Evolutionary conservation across 1,284 basidiomycete genomes (phyloP).

Genomic region (Irpex lacteus): DNA sequence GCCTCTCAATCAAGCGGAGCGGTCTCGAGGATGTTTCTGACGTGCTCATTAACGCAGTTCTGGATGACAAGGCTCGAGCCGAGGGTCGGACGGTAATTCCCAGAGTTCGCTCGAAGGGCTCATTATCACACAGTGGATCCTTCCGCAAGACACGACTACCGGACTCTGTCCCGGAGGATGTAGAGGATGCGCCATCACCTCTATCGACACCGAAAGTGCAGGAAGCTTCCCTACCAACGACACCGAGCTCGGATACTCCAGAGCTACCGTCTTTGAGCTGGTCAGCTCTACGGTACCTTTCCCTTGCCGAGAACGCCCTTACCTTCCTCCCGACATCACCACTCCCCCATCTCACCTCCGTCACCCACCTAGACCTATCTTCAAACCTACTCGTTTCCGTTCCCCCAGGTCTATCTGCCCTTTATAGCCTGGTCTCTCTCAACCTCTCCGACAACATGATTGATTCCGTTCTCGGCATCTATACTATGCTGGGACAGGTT

Average conservation of each 20-base stretch:
- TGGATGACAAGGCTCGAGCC: slow-evolving; percentile 69
- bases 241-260: neutral
- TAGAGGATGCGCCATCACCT: slow-evolving; percentile 34
- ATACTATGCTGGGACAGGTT: slow-evolving; percentile 77
- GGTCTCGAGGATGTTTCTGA: slow-evolving; percentile 84
- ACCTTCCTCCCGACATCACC: slow-evolving; percentile 79
- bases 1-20: slow-evolving; percentile 73
- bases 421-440: slow-evolving; percentile 81
- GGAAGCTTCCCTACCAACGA: slow-evolving; percentile 16
- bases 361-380: slow-evolving; percentile 89
- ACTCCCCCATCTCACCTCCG: slow-evolving; percentile 67
- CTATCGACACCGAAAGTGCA: slow-evolving; percentile 10
- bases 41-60: slow-evolving; percentile 73
- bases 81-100: slow-evolving; percentile 49
- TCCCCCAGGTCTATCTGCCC: slow-evolving; percentile 69
- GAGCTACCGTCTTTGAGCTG: slow-evolving; percentile 68
- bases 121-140: slow-evolving; percentile 41
- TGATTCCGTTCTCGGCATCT: slow-evolving; percentile 89
- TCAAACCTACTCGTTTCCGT: slow-evolving; percentile 87
- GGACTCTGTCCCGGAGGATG: slow-evolving; percentile 57
- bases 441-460: slow-evolving; percentile 96
- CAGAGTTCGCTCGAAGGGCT: slow-evolving; percentile 38
- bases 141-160: slow-evolving; percentile 54
- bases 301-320: slow-evolving; percentile 78
- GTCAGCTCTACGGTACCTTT: slow-evolving; percentile 76